A percentile compares a stretch with the other conserved stretches of the same genome.
Conservation (phyloP, 2,329 filamentous ascomycete species). For the Cryphonectria japonica region DNA sequence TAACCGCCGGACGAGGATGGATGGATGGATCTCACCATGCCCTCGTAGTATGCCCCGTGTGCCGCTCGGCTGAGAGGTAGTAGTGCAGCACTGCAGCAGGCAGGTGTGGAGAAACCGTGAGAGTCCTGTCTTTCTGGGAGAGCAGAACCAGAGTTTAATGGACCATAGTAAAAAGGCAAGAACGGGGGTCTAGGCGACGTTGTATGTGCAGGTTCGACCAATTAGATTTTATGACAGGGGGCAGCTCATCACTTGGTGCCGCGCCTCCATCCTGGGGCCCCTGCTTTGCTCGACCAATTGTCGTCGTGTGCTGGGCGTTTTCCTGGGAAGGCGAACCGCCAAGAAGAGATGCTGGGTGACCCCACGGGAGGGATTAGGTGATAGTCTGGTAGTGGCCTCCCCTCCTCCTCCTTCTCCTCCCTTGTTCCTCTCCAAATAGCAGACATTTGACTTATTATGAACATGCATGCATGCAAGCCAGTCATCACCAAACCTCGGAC, state of each 20-base stretch:
- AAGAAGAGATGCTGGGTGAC: background rate
- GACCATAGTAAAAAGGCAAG: background rate
- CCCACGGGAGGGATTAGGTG: background rate
- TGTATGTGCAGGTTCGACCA: constrained; percentile 9
- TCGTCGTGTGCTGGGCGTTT: background rate
- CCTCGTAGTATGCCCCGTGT: background rate
- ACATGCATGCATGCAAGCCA: background rate
- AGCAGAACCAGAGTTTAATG: too few species aligned
- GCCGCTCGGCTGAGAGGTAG: background rate
- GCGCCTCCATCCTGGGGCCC: constrained; percentile 25
- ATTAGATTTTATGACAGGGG: constrained; percentile 10
- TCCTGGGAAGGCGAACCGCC: constrained; percentile 25
- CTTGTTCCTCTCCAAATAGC: background rate
- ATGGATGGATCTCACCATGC: background rate
- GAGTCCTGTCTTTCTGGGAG: too few species aligned
- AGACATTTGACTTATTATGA: background rate
- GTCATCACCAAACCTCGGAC: constrained; percentile 18
- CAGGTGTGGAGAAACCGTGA: too few species aligned
- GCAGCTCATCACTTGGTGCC: constrained; percentile 13
- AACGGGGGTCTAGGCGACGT: too few species aligned
- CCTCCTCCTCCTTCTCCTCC: background rate
- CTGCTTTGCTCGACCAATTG: constrained; percentile 23
- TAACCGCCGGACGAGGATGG: constrained; percentile 1
- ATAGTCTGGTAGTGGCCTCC: background rate
- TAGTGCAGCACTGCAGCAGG: background rate